Conservation (phyloP, 2,329 filamentous ascomycete genomes). For the Aspergillus cejpii region DNA sequence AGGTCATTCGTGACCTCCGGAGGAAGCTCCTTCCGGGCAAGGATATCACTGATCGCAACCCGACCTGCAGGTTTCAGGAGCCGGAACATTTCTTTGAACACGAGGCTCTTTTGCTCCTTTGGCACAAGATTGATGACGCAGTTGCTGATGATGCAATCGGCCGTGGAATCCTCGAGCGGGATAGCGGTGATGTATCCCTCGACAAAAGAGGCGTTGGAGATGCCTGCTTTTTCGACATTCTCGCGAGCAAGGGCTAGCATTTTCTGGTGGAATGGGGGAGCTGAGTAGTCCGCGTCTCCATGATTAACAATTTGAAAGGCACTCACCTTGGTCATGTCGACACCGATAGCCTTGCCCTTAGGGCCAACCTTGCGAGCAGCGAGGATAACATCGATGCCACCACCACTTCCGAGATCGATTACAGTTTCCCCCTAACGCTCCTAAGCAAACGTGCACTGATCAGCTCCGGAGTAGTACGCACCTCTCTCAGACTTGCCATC, state of each 20-base stretch:
- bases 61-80: conserved; percentile 53
- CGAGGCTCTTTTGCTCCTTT: conserved; percentile 45
- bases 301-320: background rate
- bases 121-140: conserved; percentile 58
- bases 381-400: conserved; percentile 53
- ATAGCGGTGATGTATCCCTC: conserved; percentile 49
- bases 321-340: conserved; percentile 55
- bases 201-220: conserved; percentile 48
- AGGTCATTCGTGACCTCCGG: conserved; percentile 45
- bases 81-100: conserved; percentile 54
- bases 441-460: background rate
- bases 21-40: conserved; percentile 47
- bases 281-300: background rate
- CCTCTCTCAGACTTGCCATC: conserved; percentile 44
- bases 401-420: conserved; percentile 53
- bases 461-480: conserved; percentile 13
- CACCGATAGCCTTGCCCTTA: conserved; percentile 49
- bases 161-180: conserved; percentile 38
- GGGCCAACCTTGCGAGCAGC: conserved; percentile 46
- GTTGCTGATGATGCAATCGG: conserved; percentile 57
- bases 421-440: conserved; percentile 48
- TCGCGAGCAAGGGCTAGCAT: conserved; percentile 49
- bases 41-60: conserved; percentile 55
- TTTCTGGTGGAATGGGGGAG: conserved; percentile 35
- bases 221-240: conserved; percentile 38